A percentile compares a stretch with the other conserved stretches of the same genome.
phyloP scores from a whole-genome alignment of 805 yeast species.

The Kluyveromyces siamensis region DNA sequence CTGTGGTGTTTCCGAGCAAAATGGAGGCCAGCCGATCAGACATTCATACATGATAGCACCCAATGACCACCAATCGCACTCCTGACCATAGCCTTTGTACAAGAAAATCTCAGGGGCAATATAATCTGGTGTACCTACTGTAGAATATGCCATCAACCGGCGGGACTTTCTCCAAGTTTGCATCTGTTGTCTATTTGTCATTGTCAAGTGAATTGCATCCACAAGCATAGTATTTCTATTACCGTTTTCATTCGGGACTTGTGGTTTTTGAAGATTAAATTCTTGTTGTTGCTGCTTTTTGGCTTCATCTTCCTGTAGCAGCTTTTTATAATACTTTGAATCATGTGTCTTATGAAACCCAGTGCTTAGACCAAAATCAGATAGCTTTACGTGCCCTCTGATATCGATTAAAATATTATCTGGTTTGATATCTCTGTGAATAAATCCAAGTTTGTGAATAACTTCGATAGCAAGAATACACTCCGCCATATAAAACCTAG shows the following conservation, averaged over 20 bases:
- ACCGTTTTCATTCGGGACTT: slow-evolving; percentile 21
- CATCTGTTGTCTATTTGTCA: slow-evolving; percentile 90
- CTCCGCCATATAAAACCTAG: slow-evolving; percentile 90
- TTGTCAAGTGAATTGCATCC: slow-evolving; percentile 90
- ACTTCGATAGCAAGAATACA: slow-evolving; percentile 94
- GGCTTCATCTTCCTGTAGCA: slow-evolving; percentile 55
- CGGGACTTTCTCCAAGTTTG: slow-evolving; percentile 94
- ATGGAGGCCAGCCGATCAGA: slow-evolving; percentile 95
- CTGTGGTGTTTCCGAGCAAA: slow-evolving; percentile 89
- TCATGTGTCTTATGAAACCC: slow-evolving; percentile 94
- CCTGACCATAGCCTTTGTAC: slow-evolving; percentile 92
- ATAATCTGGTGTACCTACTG: slow-evolving; percentile 94
- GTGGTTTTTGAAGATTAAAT: slow-evolving; percentile 30
- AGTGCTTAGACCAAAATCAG: slow-evolving; percentile 82
- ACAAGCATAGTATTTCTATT: slow-evolving; percentile 77
- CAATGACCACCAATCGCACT: slow-evolving; percentile 96
- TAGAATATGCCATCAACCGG: slow-evolving; percentile 88
- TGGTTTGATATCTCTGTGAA: slow-evolving; percentile 96
- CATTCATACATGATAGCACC: slow-evolving; percentile 98
- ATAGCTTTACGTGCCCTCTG: slow-evolving; percentile 69
- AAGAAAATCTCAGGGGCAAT: slow-evolving; percentile 92
- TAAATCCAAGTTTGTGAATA: slow-evolving; percentile 84
- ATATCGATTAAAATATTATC: slow-evolving; percentile 88
- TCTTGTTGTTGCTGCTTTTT: slow-evolving; percentile 14
- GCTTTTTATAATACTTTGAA: slow-evolving; percentile 72